Conservation (phyloP, 225 moss, liverwort and hornwort species). For the Polytrichum commune region DNA sequence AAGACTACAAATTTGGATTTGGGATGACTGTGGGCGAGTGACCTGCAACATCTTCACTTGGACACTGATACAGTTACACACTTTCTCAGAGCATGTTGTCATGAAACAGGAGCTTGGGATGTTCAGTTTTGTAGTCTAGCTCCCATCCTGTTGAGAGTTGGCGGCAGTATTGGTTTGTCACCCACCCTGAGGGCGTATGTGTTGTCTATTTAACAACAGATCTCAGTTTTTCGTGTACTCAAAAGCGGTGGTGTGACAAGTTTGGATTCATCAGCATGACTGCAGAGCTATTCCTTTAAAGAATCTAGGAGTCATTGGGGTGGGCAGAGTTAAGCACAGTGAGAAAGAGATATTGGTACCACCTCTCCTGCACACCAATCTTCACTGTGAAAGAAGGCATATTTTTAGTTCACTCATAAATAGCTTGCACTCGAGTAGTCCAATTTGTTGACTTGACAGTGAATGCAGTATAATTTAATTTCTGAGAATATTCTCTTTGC, state of each 20-base stretch:
- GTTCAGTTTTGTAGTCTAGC: constrained; percentile 15
- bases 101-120: constrained; percentile 22
- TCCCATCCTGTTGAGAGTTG: constrained; percentile 10
- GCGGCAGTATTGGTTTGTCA: constrained; percentile 30
- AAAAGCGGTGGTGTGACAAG: not conserved
- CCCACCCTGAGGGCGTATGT: constrained; percentile 23
- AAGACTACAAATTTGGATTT: constrained; percentile 99
- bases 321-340: no score
- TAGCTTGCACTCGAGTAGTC: no score
- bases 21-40: constrained; percentile 99
- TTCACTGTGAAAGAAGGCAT: no score
- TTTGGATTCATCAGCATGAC: no score
- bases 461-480: no score
- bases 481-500: no score
- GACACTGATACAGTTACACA: constrained; percentile 37
- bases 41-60: constrained; percentile 18
- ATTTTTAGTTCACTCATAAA: no score
- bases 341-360: no score
- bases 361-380: no score
- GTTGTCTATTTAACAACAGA: constrained; percentile 32
- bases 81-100: constrained; percentile 25
- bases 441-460: no score
- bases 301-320: no score
- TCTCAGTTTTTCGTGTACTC: not conserved
- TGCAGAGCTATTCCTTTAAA: no score